Base-by-base conservation (phyloP, 371 early-diverging fungal genomes). In the Chytridium lagenaria region DNA sequence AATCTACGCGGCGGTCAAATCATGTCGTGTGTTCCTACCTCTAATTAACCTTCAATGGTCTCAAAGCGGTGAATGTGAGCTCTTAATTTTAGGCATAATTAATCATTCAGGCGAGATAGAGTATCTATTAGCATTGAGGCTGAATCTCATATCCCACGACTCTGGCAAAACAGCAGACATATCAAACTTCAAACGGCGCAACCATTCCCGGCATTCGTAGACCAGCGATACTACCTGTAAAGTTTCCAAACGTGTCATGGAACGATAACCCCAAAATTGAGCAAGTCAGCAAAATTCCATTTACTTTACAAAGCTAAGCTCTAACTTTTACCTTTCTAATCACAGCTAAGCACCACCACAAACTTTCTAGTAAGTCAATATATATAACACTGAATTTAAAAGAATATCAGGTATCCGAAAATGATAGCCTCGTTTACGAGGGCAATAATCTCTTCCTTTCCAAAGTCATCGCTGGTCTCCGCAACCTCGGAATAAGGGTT, bases 101-200 rank as follows among this genome's bases (percentile, higher is more conserved):
- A 55, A 15, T 55, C 10, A 16, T 28, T 15, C 26, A 72, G 63
- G 73, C 61, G 73, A 73, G 36, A 1, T 3, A 28, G 73, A 73
- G 36, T 73, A 67, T 44, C 50, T 31, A 1, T 68, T 68, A 1
- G 73, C 73, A 19, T n/a, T 68, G 22, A 16, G 73, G 26, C 38
- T 55, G 36, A 73, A 73, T 55, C 61, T 73, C 28, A 73, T 73
- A n/a, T 68, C 68, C 2, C 73, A 73, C 34, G 73, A 73, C 31
- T 40, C 61, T 19, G 63, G 50, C 10, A 67, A 65, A 36, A 73
- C 73, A n/a, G n/a, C 7, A 52, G 68, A 31, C 55, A 34, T 22
- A 73, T 73, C 28, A 16, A 1, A 40, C 55, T 1, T 40, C 2
- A 2, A 59, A 59, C 30, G 68, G 50, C 5, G 38, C 16, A 38